Conservation (phyloP, 2,329 filamentous ascomycete genomes). For the Rhynchosporium graminicola region DNA sequence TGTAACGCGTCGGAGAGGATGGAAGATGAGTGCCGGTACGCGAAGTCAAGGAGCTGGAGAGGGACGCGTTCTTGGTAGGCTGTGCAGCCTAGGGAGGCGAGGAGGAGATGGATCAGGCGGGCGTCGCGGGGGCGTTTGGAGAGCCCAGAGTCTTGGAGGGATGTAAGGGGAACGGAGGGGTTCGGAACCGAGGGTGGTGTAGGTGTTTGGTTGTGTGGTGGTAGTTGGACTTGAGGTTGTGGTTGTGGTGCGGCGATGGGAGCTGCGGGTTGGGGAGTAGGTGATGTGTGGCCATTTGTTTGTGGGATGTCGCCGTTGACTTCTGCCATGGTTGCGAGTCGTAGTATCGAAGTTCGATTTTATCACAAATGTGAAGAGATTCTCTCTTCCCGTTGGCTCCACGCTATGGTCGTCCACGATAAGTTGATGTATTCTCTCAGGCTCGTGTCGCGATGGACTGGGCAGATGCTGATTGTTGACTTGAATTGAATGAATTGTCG, state of each 20-base stretch:
- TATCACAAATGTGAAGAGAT: too few relatives aligned
- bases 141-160: slow-evolving; percentile 38
- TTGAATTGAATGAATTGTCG: neutral
- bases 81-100: slow-evolving; percentile 76
- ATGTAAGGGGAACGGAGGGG: slow-evolving; percentile 39
- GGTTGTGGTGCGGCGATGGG: slow-evolving; percentile 22
- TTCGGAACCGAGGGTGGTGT: slow-evolving; percentile 21
- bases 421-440: too few relatives aligned
- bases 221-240: slow-evolving; percentile 17
- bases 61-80: slow-evolving; percentile 82
- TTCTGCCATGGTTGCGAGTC: slow-evolving; percentile 35
- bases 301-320: slow-evolving; percentile 45
- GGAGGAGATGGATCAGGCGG: slow-evolving; percentile 76
- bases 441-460: neutral
- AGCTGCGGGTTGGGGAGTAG: slow-evolving; percentile 25
- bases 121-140: slow-evolving; percentile 70
- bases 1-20: slow-evolving; percentile 72
- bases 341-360: too few relatives aligned
- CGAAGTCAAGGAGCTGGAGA: slow-evolving; percentile 80
- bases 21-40: slow-evolving; percentile 76
- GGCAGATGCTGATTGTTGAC: neutral
- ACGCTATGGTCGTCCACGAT: too few relatives aligned
- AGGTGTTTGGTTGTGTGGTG: slow-evolving; percentile 2
- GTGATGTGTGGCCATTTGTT: slow-evolving; percentile 53
- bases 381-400: too few relatives aligned